phyloP scores from a whole-genome alignment of 2,329 filamentous ascomycete species.

The Chaetomium sp. region DNA sequence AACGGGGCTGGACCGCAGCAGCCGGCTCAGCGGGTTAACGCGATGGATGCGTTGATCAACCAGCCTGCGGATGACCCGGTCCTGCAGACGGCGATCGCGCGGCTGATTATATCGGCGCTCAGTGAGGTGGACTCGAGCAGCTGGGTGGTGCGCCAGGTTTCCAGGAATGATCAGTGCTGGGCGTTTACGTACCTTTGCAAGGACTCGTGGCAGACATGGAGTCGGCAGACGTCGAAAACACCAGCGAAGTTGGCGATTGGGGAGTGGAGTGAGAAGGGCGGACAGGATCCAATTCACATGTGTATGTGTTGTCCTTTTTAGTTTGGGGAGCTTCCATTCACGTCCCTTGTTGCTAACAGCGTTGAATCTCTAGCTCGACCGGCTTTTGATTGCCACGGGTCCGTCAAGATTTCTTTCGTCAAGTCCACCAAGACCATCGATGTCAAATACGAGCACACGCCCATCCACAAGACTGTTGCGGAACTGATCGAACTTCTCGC shows the following conservation, averaged over 20 bases:
- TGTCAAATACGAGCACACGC: conserved; percentile 51
- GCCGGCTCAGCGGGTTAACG: conserved; percentile 35
- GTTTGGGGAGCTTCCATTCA: conserved; percentile 12
- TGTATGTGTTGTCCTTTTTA: conserved; percentile 30
- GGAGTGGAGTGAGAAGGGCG: conserved; percentile 43
- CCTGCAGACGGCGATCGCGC: conserved; percentile 44
- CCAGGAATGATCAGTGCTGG: conserved; percentile 44
- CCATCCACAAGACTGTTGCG: conserved; percentile 49
- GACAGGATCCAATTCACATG: conserved; percentile 38
- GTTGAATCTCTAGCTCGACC: conserved; percentile 39
- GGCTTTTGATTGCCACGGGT: conserved; percentile 53
- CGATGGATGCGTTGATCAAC: conserved; percentile 41
- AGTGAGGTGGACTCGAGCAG: conserved; percentile 41
- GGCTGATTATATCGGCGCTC: conserved; percentile 40
- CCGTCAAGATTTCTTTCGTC: conserved; percentile 44
- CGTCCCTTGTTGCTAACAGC: too few relatives aligned
- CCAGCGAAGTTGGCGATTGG: conserved; percentile 37
- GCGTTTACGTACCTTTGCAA: conserved; percentile 48
- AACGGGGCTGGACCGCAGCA: conserved; percentile 16
- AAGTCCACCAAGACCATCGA: conserved; percentile 41
- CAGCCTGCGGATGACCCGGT: conserved; percentile 44
- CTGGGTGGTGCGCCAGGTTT: conserved; percentile 43
- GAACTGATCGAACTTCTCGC: conserved; percentile 43
- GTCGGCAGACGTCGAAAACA: conserved; percentile 38
- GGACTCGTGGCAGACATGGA: conserved; percentile 47